Evolutionary conservation across 805 yeast genomes (phyloP).

Genomic region (Cyberlindnera nakhonratchasimensis): DNA sequence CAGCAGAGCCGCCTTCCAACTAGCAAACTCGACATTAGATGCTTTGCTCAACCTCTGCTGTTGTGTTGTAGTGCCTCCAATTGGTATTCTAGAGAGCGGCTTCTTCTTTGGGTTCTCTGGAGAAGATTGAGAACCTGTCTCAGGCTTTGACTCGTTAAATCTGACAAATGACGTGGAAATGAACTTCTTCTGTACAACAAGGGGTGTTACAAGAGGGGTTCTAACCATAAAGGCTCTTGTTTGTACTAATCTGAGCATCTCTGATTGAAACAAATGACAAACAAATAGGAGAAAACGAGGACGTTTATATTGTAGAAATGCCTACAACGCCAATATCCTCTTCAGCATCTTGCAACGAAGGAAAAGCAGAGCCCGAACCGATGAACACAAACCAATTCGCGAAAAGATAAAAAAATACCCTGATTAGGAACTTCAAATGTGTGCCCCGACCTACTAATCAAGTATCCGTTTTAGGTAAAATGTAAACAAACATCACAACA

Average conservation of each 20-base stretch:
- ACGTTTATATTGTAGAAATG: too few species aligned
- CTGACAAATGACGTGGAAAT: conserved; percentile 20
- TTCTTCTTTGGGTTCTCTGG: conserved; percentile 32
- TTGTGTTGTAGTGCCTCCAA: conserved; percentile 52
- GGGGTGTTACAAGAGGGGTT: neutral
- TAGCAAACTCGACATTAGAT: conserved; percentile 62
- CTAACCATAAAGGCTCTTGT: conserved; percentile 5
- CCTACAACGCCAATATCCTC: too few species aligned
- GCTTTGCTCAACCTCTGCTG: conserved; percentile 34
- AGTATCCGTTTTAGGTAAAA: conserved; percentile 21
- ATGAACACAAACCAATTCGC: conserved; percentile 1
- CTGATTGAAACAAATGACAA: too few species aligned
- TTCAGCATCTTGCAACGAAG: too few species aligned
- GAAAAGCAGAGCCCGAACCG: conserved; percentile 7
- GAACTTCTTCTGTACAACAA: neutral
- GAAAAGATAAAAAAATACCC: neutral
- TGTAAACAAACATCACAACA: conserved; percentile 19
- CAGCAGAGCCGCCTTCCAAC: conserved; percentile 79
- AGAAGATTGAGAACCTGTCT: conserved; percentile 1
- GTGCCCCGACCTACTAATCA: conserved; percentile 4
- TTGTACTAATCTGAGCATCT: conserved; percentile 15
- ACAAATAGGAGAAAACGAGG: too few species aligned
- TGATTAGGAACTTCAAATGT: conserved; percentile 1
- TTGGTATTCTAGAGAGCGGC: conserved; percentile 77
- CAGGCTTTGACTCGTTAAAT: conserved; percentile 18